Percentiles rank a stretch among this genome's conserved stretches.
phyloP scores from a whole-genome alignment of 1,139 yeast species.

The Taphrina wiesneri region DNA sequence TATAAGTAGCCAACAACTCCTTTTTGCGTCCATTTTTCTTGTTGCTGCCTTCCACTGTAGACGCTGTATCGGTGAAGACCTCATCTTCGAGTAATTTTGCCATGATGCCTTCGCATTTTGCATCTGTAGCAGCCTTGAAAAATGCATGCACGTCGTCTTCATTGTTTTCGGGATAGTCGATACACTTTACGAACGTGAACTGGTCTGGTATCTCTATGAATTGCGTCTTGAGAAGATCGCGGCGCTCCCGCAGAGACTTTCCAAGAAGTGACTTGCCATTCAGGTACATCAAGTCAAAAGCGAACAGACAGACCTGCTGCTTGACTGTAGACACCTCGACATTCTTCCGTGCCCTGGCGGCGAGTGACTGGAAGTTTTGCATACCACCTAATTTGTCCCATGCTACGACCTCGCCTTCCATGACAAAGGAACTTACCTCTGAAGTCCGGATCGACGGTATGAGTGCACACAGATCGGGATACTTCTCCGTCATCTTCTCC shows the following conservation, averaged over 20 bases:
- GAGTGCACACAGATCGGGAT: conserved; percentile 75
- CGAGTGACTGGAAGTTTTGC: conserved; percentile 85
- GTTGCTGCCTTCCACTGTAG: background rate
- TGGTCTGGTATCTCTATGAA: conserved; percentile 72
- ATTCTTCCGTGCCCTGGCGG: conserved; percentile 91
- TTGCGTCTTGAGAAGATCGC: conserved; percentile 59
- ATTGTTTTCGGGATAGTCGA: conserved; percentile 60
- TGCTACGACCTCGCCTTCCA: conserved; percentile 93
- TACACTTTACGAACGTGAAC: conserved; percentile 74
- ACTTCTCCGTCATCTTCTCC: conserved; percentile 94
- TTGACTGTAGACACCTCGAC: conserved; percentile 84
- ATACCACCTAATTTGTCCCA: conserved; percentile 77
- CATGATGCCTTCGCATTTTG: conserved; percentile 95
- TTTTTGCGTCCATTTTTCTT: conserved; percentile 18
- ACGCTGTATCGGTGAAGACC: conserved; percentile 54
- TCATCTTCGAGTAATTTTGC: conserved; percentile 80
- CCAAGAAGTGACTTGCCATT: conserved; percentile 70
- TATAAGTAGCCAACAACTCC: conserved; percentile 40
- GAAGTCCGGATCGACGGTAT: conserved; percentile 26
- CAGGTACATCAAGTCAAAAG: conserved; percentile 76
- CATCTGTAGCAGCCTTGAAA: conserved; percentile 83
- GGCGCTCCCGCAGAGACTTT: conserved; percentile 66
- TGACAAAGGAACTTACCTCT: conserved; percentile 38
- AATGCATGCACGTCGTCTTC: conserved; percentile 73
- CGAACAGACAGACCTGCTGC: conserved; percentile 87